Evolutionary conservation across 805 yeast species (phyloP), one percentile per base, ranked within the genome.

Genomic region (Yarrowia porcina): DNA sequence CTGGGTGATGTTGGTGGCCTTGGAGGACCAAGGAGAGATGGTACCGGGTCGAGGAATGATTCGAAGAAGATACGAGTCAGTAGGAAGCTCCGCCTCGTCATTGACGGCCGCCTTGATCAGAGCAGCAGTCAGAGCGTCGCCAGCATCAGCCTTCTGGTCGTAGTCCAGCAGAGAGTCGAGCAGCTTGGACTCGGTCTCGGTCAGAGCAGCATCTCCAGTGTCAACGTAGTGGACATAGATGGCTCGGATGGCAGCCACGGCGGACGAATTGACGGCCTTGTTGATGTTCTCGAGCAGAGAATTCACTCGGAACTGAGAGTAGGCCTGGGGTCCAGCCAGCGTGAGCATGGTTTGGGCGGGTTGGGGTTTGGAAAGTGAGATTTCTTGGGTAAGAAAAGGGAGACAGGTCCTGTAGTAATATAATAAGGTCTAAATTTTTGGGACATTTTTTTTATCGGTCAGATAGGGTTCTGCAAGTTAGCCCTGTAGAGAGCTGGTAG

Each of bases 1-100:
- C 63, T 86, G 83, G 60, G 92, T 83, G 68, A 94, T 94, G 76
- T 94, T 93, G 41, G 99, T 92, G 27, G 99, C 99, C 77, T 94
- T 94, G 13, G 98, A 92, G 10, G 97, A 90, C 99, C 99, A 94
- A 33, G 99, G 98, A 25, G 98, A 92, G 67, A 94, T 93, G 12
- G 99, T 94, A 65, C 99, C 99, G 8, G 91, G 79, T 74, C 98
- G 84, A 45, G 99, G 99, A 60, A 91, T 80, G 60, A 94, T 81
- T 73, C 96, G 82, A 50, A 93, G 76, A 67, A 91, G 76, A 66
- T 83, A 82, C 32, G 84, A 76, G 54, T 70, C 66, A 42, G 71
- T 72, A 12, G 75, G 74, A 45, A 69, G 45, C 28, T 61, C 44
- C 8, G 64, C 61, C 38, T 75, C 71, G 21, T 76, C 65, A 50